Conservation (phyloP, 2,329 filamentous ascomycete genomes). For the Trichoderma aggressivum region DNA sequence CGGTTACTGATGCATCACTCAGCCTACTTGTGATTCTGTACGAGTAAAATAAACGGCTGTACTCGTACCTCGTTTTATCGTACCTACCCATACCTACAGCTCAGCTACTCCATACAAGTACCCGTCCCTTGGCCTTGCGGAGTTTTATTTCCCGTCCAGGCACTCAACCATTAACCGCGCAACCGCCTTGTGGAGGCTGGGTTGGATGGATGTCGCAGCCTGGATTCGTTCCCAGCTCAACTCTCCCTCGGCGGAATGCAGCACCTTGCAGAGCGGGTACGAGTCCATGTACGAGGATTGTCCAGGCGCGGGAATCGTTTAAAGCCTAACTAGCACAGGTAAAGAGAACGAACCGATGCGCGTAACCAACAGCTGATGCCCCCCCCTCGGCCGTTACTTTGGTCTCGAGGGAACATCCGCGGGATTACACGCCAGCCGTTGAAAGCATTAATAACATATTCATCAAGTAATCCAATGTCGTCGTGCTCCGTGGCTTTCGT, state of each 20-base stretch:
- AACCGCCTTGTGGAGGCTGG: background rate
- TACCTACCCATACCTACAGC: background rate
- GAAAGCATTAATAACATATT: background rate
- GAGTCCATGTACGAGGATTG: too few relatives aligned
- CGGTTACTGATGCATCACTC: background rate
- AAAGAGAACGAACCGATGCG: background rate
- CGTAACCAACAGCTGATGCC: background rate
- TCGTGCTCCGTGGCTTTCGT: background rate
- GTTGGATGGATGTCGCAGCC: background rate
- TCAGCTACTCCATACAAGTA: background rate
- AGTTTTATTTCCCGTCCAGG: background rate
- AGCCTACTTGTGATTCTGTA: background rate
- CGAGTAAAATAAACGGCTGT: background rate
- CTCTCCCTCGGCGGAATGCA: background rate
- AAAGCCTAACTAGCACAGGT: background rate
- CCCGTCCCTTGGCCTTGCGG: background rate
- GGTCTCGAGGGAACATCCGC: background rate
- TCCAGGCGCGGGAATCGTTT: background rate
- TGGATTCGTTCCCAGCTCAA: background rate
- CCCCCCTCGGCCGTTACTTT: background rate
- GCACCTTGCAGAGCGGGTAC: slow-evolving; percentile 3
- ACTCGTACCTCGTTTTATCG: background rate
- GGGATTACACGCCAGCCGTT: background rate
- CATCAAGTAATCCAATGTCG: background rate
- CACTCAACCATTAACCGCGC: background rate